A percentile compares a stretch with the other conserved stretches of the same genome.
Conservation (phyloP, 176 grass and related monocot species). For the Metroxylon sagu region DNA sequence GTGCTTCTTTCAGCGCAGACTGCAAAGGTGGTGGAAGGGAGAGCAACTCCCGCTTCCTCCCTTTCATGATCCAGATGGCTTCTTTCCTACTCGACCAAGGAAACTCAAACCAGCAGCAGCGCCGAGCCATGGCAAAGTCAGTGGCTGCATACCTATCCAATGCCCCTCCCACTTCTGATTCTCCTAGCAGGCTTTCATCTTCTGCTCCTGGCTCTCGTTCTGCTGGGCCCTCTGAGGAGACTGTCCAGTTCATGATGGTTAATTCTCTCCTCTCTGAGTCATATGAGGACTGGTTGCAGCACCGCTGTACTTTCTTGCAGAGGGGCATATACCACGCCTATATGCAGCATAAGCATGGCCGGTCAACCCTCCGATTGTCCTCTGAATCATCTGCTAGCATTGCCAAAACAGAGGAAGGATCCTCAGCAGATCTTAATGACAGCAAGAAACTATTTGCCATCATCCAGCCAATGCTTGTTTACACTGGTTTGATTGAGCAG, state of each 20-base stretch:
- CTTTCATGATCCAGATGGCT: conserved; percentile 95
- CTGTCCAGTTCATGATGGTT: conserved; percentile 96
- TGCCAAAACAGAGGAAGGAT: conserved; percentile 43
- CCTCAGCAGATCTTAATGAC: conserved; percentile 46
- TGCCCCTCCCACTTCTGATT: conserved; percentile 32
- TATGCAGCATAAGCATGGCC: conserved; percentile 84
- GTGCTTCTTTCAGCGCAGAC: conserved; percentile 70
- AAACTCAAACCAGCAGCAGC: conserved; percentile 47
- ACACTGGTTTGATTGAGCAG: conserved; percentile 84
- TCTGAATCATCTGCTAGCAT: conserved; percentile 23
- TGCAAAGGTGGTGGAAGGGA: conserved; percentile 87
- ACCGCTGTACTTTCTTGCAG: conserved; percentile 69
- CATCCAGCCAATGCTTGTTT: conserved; percentile 79
- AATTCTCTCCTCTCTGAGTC: conserved; percentile 83
- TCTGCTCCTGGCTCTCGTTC: conserved; percentile 43
- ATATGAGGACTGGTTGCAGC: conserved; percentile 80
- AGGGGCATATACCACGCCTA: conserved; percentile 82
- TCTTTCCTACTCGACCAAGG: conserved; percentile 69
- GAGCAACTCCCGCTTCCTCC: conserved; percentile 90
- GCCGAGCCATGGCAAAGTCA: conserved; percentile 55
- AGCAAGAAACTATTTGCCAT: conserved; percentile 51
- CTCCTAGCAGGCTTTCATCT: conserved; percentile 16
- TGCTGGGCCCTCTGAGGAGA: conserved; percentile 55
- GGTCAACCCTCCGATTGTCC: conserved; percentile 30
- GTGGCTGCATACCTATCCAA: conserved; percentile 51